These are phyloP conservation scores for Rhytidhysteron rufulum DNA, from an alignment of 2,329 filamentous ascomycete species.

Conservation along the genomic window DNA sequence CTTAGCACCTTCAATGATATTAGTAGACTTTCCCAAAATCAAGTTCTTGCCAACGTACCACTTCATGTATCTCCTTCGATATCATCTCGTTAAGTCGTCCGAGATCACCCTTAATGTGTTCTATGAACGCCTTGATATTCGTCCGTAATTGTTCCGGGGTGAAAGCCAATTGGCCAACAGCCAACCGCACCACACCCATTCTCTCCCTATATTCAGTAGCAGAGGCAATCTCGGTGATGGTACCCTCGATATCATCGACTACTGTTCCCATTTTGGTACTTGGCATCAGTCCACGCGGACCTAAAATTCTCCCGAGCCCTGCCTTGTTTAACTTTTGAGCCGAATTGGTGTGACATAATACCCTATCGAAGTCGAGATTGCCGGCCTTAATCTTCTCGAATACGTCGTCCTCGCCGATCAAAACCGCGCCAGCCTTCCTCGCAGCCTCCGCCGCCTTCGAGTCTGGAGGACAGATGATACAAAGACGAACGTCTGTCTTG, in stretches of 20 bases:
- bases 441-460: slow-evolving; percentile 72
- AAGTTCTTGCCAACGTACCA: slow-evolving; percentile 44
- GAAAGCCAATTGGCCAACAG: slow-evolving; percentile 87
- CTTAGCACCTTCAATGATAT: slow-evolving; percentile 64
- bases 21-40: slow-evolving; percentile 20
- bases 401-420: slow-evolving; percentile 81
- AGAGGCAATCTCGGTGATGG: slow-evolving; percentile 78
- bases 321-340: slow-evolving; percentile 77
- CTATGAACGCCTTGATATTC: slow-evolving; percentile 77
- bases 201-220: slow-evolving; percentile 84
- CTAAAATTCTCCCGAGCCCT: slow-evolving; percentile 73
- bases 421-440: slow-evolving; percentile 69
- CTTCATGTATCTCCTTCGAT: slow-evolving; percentile 69
- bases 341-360: slow-evolving; percentile 79
- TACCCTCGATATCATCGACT: slow-evolving; percentile 70
- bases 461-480: slow-evolving; percentile 83
- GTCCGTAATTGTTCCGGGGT: slow-evolving; percentile 79
- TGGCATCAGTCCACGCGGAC: slow-evolving; percentile 90
- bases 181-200: slow-evolving; percentile 77
- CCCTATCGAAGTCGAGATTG: slow-evolving; percentile 80
- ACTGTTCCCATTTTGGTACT: slow-evolving; percentile 84
- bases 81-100: slow-evolving; percentile 59
- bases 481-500: slow-evolving; percentile 82
- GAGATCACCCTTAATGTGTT: slow-evolving; percentile 74
- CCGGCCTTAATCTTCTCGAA: slow-evolving; percentile 76